Conservation (phyloP, 169 alveolate species). For the Eimeria acervulina region DNA sequence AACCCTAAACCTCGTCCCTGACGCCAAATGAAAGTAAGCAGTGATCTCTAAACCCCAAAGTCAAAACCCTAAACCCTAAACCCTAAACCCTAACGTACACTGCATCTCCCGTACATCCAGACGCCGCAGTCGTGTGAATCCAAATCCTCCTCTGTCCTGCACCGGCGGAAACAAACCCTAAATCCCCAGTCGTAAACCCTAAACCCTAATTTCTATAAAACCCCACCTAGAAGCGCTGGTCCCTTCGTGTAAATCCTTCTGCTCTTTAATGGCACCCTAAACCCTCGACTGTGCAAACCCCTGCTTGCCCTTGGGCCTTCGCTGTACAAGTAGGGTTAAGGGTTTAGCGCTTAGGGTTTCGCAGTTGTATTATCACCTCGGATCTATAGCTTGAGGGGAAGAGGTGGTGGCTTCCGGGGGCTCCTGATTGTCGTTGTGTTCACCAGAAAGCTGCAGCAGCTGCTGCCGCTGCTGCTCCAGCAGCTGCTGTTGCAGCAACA, state of each 20-base stretch:
- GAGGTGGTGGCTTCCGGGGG: neutral
- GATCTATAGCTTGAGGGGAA: neutral
- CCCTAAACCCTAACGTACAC: constrained; percentile 1
- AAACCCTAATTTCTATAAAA: neutral
- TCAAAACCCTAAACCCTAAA: neutral
- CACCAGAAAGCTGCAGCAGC: neutral
- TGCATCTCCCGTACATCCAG: neutral
- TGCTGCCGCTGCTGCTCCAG: neutral
- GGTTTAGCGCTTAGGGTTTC: constrained; percentile 21
- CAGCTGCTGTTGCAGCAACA: neutral
- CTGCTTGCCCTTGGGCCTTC: neutral
- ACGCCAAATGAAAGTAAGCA: too few species aligned
- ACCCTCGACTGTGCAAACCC: neutral
- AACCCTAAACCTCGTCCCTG: too few species aligned
- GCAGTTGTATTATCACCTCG: neutral
- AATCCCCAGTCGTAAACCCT: neutral
- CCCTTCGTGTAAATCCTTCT: neutral
- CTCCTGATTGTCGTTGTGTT: neutral
- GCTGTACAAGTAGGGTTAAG: neutral
- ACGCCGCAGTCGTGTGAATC: neutral
- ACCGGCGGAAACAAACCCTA: constrained; percentile 17
- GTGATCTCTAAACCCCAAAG: too few species aligned
- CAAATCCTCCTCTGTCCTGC: neutral
- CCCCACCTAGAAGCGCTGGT: neutral
- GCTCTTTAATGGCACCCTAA: neutral